A percentile compares a stretch with the other conserved stretches of the same genome.
phyloP scores from a whole-genome alignment of 148 eudicot genomes.

The Salicornia ramosissima region DNA sequence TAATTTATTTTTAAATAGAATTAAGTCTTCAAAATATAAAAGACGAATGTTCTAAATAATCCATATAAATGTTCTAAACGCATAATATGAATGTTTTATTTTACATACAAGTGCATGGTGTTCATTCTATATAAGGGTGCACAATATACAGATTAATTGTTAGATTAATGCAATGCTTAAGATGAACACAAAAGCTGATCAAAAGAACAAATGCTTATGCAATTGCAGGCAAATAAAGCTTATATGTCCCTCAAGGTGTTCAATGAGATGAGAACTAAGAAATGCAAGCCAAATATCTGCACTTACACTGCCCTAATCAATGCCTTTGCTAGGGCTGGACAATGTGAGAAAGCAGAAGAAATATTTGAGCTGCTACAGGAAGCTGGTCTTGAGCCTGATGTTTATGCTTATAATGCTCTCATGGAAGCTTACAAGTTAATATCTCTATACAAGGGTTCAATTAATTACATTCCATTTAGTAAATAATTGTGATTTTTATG shows the following conservation, averaged over 20 bases:
- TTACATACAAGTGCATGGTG: no score
- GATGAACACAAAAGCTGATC: not conserved
- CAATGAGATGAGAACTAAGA: conserved; percentile 61
- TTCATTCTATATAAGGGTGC: no score
- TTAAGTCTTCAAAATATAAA: no score
- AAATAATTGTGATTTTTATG: not conserved
- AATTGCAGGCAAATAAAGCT: conserved; percentile 68
- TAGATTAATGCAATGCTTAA: not conserved
- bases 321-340: conserved; percentile 88
- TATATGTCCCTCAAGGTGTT: conserved; percentile 78
- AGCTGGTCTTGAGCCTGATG: conserved; percentile 84
- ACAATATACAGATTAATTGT: no score
- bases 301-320: conserved; percentile 79
- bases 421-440: conserved; percentile 90
- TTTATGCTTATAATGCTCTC: conserved; percentile 83
- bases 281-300: conserved; percentile 77
- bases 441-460: not conserved
- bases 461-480: not conserved
- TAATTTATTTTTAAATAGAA: no score
- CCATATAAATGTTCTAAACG: no score
- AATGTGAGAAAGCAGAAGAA: conserved; percentile 89
- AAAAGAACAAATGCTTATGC: conserved; percentile 21
- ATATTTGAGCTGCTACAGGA: conserved; percentile 78
- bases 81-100: no score
- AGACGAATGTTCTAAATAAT: no score